Base-by-base conservation (phyloP, 2,329 filamentous ascomycete genomes). In the Claviceps pazoutovae region DNA sequence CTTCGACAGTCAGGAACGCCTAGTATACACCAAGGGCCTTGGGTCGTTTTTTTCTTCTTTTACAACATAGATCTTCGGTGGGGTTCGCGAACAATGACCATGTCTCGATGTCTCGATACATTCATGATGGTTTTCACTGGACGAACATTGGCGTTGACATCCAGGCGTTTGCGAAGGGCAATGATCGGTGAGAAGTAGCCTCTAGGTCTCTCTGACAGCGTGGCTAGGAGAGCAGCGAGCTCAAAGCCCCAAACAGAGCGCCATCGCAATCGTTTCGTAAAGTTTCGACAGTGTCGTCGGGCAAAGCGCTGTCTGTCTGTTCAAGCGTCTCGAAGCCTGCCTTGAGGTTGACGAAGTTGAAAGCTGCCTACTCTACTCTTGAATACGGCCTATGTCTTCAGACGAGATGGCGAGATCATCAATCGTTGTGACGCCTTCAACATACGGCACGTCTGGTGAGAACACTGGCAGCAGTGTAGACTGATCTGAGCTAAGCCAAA, bases 101-200 rank as follows among this genome's bases (percentile, higher is more conserved):
- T 84, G 72, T 98, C 93, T 64, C 96, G 89, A 56, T 86, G 84
- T 62, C 75, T 78, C 46, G 70, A 60, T 51, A 80, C 78, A 37
- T 80, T 84, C 56, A 74, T 64, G 56, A 88, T 80, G 46, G 85
- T 86, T 75, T 96, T 96, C 68, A 97, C 93, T 51, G 93, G 91
- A 39, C 93, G 86, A 49, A 98, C 90, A 67, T 98, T 98, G 73
- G 93, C 93, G 71, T 95, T 97, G 53, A 98, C 83, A 68, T 93
- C 84, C 60, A 98, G 83, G 63, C 82, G 83, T 77, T 97, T 98
- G 74, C 93, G 88, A 59, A 98, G 84, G 47, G 90, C 93, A 57
- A 98, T 93, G 63, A 96, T 96, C 57, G 93, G 93, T 42, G 86
- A 94, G 52, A 89, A 95, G 78, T 98, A 98, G 66, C 93, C 93